Base-by-base conservation (phyloP, 306 rosid genomes). In the Trifolium subterraneum region DNA sequence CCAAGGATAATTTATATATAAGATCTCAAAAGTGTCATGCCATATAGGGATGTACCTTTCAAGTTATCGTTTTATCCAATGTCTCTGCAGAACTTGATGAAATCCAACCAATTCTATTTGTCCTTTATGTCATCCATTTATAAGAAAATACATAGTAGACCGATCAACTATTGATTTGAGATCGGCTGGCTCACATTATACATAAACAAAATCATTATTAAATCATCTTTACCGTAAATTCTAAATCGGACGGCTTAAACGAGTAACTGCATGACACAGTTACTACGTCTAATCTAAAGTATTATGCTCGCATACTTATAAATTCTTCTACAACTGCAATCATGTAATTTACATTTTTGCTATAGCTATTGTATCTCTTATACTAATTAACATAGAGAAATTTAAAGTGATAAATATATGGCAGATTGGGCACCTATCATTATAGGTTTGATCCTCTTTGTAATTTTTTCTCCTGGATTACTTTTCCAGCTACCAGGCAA, bases 371-470 rank as follows among this genome's bases (percentile, higher is more conserved):
- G n/a, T 27, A 10, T 47, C 48, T 9, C 58, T 72, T n/a, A 51
- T 51, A 4, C 25, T 3, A 31, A 20, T 5, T 39, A 20, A 13
- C 38, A 39, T 10, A 62, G 38, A 35, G 9, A 2, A 11, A 0
- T 33, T 42, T 8, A 35, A 23, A 33, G 11, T 15, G 3, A 54
- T 1, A 33, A 4, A 29, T n/a, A 47, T 63, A 89, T 87, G 96
- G 98, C 81, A n/a, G 98, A 92, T 64, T 92, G 96, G 96, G 93
- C 90, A 8, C 86, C 89, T 0, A 87, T 92, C 19, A 48, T 90
- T 3, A 84, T 88, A 64, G 98, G 90, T 0, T 82, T 85, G 58
- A 79, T 87, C 38, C 84, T 88, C 12, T 90, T 88, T 78, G 91
- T 92, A 75, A 5, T 92, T 51, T 74, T 88, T 64, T 87, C 89